Base-by-base conservation (phyloP, 2,329 filamentous ascomycete species). In the Colletotrichum eleusines region DNA sequence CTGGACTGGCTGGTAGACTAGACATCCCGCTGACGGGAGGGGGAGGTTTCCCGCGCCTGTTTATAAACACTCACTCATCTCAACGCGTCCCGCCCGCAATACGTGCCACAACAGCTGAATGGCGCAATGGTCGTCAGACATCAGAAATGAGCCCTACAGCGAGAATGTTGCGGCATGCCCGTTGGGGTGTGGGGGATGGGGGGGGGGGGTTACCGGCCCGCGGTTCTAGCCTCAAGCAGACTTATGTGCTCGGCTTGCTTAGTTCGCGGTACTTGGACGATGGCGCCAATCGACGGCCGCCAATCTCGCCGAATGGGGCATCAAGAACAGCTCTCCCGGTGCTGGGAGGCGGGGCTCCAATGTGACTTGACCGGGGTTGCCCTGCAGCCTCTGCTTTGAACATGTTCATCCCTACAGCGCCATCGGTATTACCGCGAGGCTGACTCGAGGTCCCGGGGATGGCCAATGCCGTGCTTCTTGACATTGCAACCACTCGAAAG, bases 81-180 rank as follows among this genome's bases (percentile, higher is more conserved):
- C 23, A 38, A 40, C 26, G n/a, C 11, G 38, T 5, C 61, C 6
- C 53, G 31, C 42, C 42, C 11, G 26, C 12, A 20, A 44, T 59
- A 40, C 64, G 69, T 71, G 58, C 64, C 64, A 63, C 28, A 20
- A 31, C 64, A 33, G 26, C 53, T 40, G 26, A 23, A 68, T 68
- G 64, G 46, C 68, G 69, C 65, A 58, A 71, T 71, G 1, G 31
- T 55, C 35, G 46, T 23, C 26, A 63, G 64, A 68, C 58, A 59
- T 28, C 51, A 42, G 31, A 53, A 63, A 63, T 63, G 44, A 69
- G 58, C 51, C 38, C 16, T n/a, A 16, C 33, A 16, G 31, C 50
- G 4, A 53, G 50, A 51, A 16, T 33, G 35, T 44, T 55, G 54
- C 66, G 68, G 68, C 42, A 50, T 67, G 63, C 63, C 68, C 57